Evolutionary conservation across 805 yeast species (phyloP).

Genomic region (Cyberlindnera americana): DNA sequence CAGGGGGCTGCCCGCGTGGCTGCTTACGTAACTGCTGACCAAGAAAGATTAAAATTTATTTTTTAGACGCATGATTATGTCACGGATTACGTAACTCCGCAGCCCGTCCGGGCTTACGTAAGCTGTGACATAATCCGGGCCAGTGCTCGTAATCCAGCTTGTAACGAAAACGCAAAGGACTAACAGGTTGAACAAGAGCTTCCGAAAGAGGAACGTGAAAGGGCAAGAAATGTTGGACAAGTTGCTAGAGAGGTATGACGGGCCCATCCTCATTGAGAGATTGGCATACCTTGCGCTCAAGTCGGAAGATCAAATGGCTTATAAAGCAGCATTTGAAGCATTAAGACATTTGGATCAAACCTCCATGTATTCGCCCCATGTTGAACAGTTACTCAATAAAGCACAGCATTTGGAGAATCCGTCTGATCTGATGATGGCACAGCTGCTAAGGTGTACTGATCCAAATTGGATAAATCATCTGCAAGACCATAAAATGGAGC

Average conservation of each 20-base stretch:
- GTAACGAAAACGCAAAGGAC: too few relatives aligned
- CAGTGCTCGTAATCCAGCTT: too few relatives aligned
- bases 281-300: constrained; percentile 14
- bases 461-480: constrained; percentile 2
- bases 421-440: constrained; percentile 2
- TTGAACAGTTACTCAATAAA: constrained; percentile 14
- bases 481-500: constrained; percentile 1
- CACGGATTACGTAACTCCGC: too few relatives aligned
- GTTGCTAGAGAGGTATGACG: constrained; percentile 11
- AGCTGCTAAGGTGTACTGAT: neutral
- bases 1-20: too few relatives aligned
- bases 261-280: constrained; percentile 23
- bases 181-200: too few relatives aligned
- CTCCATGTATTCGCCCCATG: constrained; percentile 19
- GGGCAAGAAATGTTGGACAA: neutral
- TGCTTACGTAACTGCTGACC: too few relatives aligned
- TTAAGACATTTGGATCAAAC: constrained; percentile 16
- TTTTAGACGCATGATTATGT: too few relatives aligned
- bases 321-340: constrained; percentile 18
- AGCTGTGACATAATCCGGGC: too few relatives aligned
- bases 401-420: constrained; percentile 3
- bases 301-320: constrained; percentile 5
- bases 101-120: too few relatives aligned
- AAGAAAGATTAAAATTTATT: too few relatives aligned
- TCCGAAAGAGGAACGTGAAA: too few relatives aligned